Evolutionary conservation across 108 stramenopile genomes (phyloP).

Genomic region (Nitzschia inconspicua): DNA sequence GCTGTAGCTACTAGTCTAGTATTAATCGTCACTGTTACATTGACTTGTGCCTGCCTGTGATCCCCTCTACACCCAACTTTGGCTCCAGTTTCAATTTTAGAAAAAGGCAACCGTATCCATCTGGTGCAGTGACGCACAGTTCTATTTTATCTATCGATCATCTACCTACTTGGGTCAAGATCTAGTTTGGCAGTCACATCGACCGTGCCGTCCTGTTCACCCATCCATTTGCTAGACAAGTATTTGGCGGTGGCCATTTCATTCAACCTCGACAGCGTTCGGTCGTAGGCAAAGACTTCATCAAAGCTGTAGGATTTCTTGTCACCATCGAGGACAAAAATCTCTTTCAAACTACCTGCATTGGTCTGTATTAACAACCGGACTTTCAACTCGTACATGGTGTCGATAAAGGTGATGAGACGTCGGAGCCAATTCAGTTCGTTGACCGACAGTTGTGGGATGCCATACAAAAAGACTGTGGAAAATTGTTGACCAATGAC

Average conservation of each 20-base stretch:
- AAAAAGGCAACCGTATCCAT: too few relatives aligned
- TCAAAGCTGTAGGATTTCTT: constrained; percentile 58
- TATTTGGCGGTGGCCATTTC: constrained; percentile 90
- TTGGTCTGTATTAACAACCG: constrained; percentile 58
- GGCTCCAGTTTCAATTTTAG: too few relatives aligned
- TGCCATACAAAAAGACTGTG: constrained; percentile 76
- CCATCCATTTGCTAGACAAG: constrained; percentile 41
- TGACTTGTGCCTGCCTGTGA: too few relatives aligned
- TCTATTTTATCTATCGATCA: too few relatives aligned
- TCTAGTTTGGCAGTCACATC: constrained; percentile 10
- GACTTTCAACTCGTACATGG: constrained; percentile 79
- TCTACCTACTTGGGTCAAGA: background rate
- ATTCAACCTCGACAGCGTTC: constrained; percentile 83
- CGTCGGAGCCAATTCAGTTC: constrained; percentile 82
- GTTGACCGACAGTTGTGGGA: constrained; percentile 78
- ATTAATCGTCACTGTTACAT: too few relatives aligned
- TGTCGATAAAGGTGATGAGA: constrained; percentile 83
- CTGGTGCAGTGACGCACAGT: too few relatives aligned
- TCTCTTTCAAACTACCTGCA: constrained; percentile 10
- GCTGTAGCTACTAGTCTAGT: too few relatives aligned
- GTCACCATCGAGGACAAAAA: constrained; percentile 39
- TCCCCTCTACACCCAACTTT: too few relatives aligned
- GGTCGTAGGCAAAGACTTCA: constrained; percentile 95
- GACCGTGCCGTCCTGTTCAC: background rate
- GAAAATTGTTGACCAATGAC: constrained; percentile 85